Evolutionary conservation across 75 land plant genomes (phyloP).

Genomic region (Cunninghamia lanceolata): DNA sequence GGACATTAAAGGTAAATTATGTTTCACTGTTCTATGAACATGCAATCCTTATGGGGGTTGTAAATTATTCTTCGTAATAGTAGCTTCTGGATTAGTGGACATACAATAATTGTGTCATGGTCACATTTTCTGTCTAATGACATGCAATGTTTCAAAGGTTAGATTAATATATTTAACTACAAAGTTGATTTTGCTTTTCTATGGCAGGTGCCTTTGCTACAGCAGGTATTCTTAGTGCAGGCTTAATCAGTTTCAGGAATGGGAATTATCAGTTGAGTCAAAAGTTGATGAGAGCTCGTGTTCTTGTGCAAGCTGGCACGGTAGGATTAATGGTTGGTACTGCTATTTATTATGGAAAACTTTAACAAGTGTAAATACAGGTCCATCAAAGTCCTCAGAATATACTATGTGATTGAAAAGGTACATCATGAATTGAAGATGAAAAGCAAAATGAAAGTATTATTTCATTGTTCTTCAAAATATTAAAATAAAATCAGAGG

Average conservation of each 20-base stretch:
- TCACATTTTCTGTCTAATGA: neutral
- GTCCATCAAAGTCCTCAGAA: neutral
- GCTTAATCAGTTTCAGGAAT: slow-evolving; percentile 63
- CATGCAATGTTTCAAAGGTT: neutral
- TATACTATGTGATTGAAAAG: neutral
- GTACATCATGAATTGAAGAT: neutral
- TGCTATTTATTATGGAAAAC: slow-evolving; percentile 49
- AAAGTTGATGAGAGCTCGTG: slow-evolving; percentile 76
- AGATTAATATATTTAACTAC: neutral
- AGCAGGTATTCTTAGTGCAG: slow-evolving; percentile 66
- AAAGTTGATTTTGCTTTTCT: neutral
- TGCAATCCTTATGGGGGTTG: neutral
- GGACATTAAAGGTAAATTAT: too few species aligned
- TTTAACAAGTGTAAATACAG: neutral
- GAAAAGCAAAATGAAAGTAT: neutral
- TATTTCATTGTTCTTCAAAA: neutral
- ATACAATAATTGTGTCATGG: neutral
- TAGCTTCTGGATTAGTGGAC: neutral
- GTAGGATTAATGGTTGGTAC: slow-evolving; percentile 79
- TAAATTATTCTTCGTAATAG: neutral
- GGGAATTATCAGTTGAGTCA: slow-evolving; percentile 71
- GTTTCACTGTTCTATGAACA: neutral
- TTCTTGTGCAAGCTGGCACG: slow-evolving; percentile 69
- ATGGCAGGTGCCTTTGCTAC: slow-evolving; percentile 70
- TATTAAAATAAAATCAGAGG: neutral